These are phyloP conservation scores for Ceratocystis colombiana DNA, from an alignment of 2,329 filamentous ascomycete species.

Conservation along the genomic window DNA sequence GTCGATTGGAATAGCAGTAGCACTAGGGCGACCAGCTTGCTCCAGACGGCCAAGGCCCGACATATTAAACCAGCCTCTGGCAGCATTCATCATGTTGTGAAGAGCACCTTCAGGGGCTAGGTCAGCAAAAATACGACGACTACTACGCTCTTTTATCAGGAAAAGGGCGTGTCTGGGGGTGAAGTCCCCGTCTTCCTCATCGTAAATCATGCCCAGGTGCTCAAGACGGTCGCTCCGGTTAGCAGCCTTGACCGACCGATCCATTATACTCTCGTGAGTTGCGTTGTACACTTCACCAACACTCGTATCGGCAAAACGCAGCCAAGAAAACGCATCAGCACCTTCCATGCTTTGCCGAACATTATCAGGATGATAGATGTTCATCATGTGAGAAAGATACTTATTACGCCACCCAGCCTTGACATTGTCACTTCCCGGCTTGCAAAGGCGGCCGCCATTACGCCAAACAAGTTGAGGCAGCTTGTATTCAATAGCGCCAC, in stretches of 20 bases:
- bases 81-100: constrained; percentile 67
- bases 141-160: constrained; percentile 62
- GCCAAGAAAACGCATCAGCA: constrained; percentile 70
- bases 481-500: constrained; percentile 74
- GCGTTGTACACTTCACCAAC: constrained; percentile 59
- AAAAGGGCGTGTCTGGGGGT: constrained; percentile 69
- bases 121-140: constrained; percentile 56
- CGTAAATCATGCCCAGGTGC: constrained; percentile 59
- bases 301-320: constrained; percentile 75
- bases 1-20: constrained; percentile 76
- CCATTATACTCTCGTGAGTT: constrained; percentile 60
- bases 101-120: constrained; percentile 64
- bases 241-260: constrained; percentile 56
- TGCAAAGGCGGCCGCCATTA: constrained; percentile 65
- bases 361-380: constrained; percentile 77
- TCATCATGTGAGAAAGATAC: constrained; percentile 72
- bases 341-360: constrained; percentile 53
- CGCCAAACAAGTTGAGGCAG: constrained; percentile 73
- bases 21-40: constrained; percentile 65
- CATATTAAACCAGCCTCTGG: constrained; percentile 52
- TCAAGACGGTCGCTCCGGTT: constrained; percentile 50
- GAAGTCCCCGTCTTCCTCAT: constrained; percentile 55
- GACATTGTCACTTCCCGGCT: constrained; percentile 61
- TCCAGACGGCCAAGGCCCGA: constrained; percentile 71
- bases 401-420: constrained; percentile 70